A percentile compares a stretch with the other conserved stretches of the same genome.
Evolutionary conservation across 306 rosid genomes (phyloP).

Genomic region (Cucumis sativus): Cucumber_9930_V3 NC_026657.2:8027001-8027500

Average conservation of each 20-base stretch:
- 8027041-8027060: slow-evolving; percentile 6
- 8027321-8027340: neutral
- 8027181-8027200: neutral
- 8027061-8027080: neutral
- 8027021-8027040: slow-evolving; percentile 81
- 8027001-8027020: slow-evolving; percentile 65
- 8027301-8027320: neutral
- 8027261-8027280: neutral
- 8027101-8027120: neutral
- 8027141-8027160: neutral
- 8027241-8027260: neutral
- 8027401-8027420: neutral
- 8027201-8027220: neutral
- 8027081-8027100: neutral
- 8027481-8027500: slow-evolving; percentile 25
- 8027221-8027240: neutral
- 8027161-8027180: neutral
- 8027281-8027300: neutral
- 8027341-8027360: neutral
- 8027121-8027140: neutral
- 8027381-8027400: neutral
- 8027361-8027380: neutral
- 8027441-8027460: slow-evolving; percentile 92
- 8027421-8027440: slow-evolving; percentile 23
- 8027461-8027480: slow-evolving; percentile 64